Base-by-base conservation (phyloP, 768 basidiomycete genomes). In the Boletellus sp. region DNA sequence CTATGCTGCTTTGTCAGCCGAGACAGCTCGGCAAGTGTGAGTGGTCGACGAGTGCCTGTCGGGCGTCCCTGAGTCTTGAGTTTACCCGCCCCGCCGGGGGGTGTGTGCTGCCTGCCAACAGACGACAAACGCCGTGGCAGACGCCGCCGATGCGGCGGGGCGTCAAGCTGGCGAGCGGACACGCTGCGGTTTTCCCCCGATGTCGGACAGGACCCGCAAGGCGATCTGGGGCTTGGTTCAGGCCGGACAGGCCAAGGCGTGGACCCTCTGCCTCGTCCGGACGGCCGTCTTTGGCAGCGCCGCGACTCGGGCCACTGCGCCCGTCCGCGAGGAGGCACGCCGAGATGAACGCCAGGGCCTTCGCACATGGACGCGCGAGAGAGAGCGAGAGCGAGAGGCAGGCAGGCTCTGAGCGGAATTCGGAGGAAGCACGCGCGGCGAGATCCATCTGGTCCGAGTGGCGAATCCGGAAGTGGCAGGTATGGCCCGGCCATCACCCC, bases 181-280 rank as follows among this genome's bases (percentile, higher is more conserved):
- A 85, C 57, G 48, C n/a, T n/a, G n/a, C 66, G 70, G 50, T 64
- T 72, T 20, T 57, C 59, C 11, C 41, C 75, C 73, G 15, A 85
- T 70, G 49, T 82, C 78, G 9, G 1, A 85, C 78, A 2, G 62
- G 62, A 0, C 71, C 78, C 12, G 72, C 64, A 12, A 50, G 50
- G 13, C 47, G 55, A 13, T 70, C 69, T 19, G 78, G 71, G 7
- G 52, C 62, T 11, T 50, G 54, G 46, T 85, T 85, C 62, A 75
- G 0, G 52, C 49, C 23, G 72, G 68, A 50, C 83, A 84, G 2
- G 90, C 90, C 38, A 94, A 63, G 69, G 81, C 87, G 16, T 45
- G 57, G 15, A 85, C 70, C n/a, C n/a, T n/a, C n/a, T 31, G 76
- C 72, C 32, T 74, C 65, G n/a, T n/a, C n/a, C n/a, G n/a, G n/a